Conservation (phyloP, 768 basidiomycete species). For the Pleurotus sapidus region DNA sequence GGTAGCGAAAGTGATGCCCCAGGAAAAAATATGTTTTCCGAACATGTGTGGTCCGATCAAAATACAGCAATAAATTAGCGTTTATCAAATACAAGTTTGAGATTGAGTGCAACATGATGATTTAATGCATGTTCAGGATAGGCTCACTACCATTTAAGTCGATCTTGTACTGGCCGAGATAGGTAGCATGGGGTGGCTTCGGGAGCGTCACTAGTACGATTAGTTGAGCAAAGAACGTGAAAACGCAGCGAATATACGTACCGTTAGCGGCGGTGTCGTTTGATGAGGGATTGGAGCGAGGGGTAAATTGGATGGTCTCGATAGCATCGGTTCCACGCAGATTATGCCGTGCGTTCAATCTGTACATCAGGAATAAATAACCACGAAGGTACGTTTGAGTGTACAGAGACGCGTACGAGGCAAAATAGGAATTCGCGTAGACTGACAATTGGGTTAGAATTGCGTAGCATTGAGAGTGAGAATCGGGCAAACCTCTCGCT, state of each 20-base stretch:
- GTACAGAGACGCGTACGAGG: neutral
- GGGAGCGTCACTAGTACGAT: neutral
- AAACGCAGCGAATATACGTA: neutral
- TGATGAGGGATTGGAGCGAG: neutral
- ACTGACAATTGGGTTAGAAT: neutral
- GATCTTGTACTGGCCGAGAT: too few relatives aligned
- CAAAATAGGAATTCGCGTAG: conserved; percentile 4
- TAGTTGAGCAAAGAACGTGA: neutral
- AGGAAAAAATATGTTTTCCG: too few relatives aligned
- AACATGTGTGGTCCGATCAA: too few relatives aligned
- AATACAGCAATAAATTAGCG: too few relatives aligned
- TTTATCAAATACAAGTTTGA: too few relatives aligned
- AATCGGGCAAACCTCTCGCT: neutral
- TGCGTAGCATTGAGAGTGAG: too few relatives aligned
- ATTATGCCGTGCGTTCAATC: neutral
- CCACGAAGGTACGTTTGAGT: too few relatives aligned
- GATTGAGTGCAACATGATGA: too few relatives aligned
- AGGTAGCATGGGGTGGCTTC: too few relatives aligned
- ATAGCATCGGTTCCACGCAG: neutral
- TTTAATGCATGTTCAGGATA: too few relatives aligned
- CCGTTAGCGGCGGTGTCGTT: neutral
- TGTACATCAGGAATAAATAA: neutral
- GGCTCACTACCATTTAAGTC: too few relatives aligned
- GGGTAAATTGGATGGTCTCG: neutral
- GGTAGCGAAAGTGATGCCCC: too few relatives aligned